Base-by-base conservation (phyloP, 305 asterid genomes). In the Caryopteris hybrid region DNA sequence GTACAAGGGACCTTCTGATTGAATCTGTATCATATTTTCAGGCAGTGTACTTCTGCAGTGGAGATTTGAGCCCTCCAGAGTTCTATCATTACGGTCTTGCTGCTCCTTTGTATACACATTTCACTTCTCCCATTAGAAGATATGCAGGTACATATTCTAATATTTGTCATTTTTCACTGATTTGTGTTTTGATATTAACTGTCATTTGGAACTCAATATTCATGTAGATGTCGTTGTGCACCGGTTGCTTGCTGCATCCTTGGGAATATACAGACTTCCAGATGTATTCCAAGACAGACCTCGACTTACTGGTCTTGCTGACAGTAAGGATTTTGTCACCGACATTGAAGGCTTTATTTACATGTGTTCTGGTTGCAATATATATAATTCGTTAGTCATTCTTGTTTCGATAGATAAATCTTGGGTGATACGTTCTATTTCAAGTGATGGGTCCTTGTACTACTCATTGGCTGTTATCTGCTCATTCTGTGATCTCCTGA, bases 101-200 rank as follows among this genome's bases (percentile, higher is more conserved):
- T 60, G 80, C 98, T 36, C 94, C 96, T 18, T 68, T 91, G 21
- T 94, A 94, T 76, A 94, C 99, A 55, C 99, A 94, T 84, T 94
- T 94, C 84, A 94, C 99, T 75, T 94, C 99, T 70, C 99, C 99
- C 48, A 91, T 94, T 38, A 85, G 99, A 79, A 85, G 99, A 91
- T 94, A 91, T 75, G 99, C 99, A 36, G 99, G 99, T 89, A 79
- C 13, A 20, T 42, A 20, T 42, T 45, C 21, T 54, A 64, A 46
- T 42, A 64, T 45, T 18, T 63, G 23, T 51, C 65, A 47, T 34
- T 45, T 70, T 66, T 67, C 45, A 31, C 73, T 61, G 52, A 47
- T 22, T 71, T 60, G 46, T 72, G 68, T 64, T 61, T 55, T 55
- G 29, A 61, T 62, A 53, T 43, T 47, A 63, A 62, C 46, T 31